These are phyloP conservation scores for Xylariaceae sp. DNA, from an alignment of 2,329 filamentous ascomycete genomes.

Conservation along the genomic window DNA sequence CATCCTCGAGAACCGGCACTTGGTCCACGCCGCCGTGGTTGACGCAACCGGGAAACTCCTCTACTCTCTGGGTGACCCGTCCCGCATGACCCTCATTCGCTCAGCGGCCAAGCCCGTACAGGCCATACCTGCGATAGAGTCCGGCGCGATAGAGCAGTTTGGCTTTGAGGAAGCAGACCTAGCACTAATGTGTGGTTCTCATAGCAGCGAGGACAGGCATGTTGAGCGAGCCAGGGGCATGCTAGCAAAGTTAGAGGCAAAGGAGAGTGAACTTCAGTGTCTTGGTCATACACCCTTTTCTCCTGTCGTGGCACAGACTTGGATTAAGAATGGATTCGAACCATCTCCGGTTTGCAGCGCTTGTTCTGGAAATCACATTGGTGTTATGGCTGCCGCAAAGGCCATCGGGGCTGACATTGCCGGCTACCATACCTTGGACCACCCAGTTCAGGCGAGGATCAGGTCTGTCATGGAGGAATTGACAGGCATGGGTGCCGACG, in stretches of 20 bases:
- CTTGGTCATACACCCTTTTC: background rate
- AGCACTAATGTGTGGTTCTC: slow-evolving; percentile 1
- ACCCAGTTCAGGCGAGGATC: background rate
- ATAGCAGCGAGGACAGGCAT: background rate
- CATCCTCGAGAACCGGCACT: slow-evolving; percentile 2
- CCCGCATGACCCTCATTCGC: slow-evolving; percentile 1
- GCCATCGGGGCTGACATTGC: background rate
- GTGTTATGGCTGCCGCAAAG: slow-evolving; percentile 1
- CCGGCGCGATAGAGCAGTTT: background rate
- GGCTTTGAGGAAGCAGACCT: slow-evolving; percentile 2
- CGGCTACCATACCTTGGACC: background rate
- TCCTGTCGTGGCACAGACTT: background rate
- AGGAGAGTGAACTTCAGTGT: slow-evolving; percentile 2
- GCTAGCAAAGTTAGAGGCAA: background rate
- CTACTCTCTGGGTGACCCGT: background rate
- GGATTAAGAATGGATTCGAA: background rate
- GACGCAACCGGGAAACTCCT: slow-evolving; percentile 1
- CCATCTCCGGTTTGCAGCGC: background rate
- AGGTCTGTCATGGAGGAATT: background rate
- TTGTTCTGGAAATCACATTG: slow-evolving; percentile 2
- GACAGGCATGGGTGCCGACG: background rate
- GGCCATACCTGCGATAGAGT: background rate
- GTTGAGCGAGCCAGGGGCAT: background rate
- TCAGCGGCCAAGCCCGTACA: slow-evolving; percentile 2
- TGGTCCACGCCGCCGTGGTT: background rate